Percentiles rank a stretch among this genome's conserved stretches.
Evolutionary conservation across 305 asterid genomes (phyloP).

Genomic region (Fraxinus ornus): DNA sequence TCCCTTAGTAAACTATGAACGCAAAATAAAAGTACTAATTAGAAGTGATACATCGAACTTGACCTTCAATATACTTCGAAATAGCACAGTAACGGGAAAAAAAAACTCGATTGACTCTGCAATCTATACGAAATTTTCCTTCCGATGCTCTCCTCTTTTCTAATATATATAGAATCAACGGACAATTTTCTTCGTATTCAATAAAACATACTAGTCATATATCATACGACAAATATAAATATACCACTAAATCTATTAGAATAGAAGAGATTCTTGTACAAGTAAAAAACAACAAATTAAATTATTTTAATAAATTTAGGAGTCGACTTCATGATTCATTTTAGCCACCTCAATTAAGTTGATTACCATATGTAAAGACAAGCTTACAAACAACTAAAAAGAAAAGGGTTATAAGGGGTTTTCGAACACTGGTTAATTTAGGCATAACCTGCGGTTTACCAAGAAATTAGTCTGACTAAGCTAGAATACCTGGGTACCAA

Average conservation of each 20-base stretch:
- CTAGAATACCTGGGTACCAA: too few relatives aligned
- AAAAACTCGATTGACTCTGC: background rate
- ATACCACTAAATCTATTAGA: background rate
- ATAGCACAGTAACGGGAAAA: background rate
- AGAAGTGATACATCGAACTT: background rate
- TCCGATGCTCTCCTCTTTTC: background rate
- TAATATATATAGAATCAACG: too few relatives aligned
- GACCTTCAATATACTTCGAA: background rate
- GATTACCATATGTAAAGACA: background rate
- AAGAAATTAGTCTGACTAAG: too few relatives aligned
- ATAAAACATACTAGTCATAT: background rate
- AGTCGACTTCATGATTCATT: background rate
- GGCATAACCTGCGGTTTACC: too few relatives aligned
- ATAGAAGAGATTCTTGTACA: background rate
- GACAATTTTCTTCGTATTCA: too few relatives aligned
- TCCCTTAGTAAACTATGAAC: background rate
- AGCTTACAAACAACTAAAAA: conserved; percentile 13
- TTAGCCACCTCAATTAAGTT: background rate
- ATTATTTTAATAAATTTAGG: background rate
- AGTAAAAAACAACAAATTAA: too few relatives aligned
- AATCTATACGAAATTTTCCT: background rate
- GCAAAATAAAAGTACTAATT: background rate
- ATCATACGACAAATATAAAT: background rate
- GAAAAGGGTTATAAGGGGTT: too few relatives aligned
- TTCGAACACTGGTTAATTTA: too few relatives aligned